These are phyloP conservation scores for Alternaria sp. DNA, from an alignment of 2,329 filamentous ascomycete species.

Conservation along the genomic window DNA sequence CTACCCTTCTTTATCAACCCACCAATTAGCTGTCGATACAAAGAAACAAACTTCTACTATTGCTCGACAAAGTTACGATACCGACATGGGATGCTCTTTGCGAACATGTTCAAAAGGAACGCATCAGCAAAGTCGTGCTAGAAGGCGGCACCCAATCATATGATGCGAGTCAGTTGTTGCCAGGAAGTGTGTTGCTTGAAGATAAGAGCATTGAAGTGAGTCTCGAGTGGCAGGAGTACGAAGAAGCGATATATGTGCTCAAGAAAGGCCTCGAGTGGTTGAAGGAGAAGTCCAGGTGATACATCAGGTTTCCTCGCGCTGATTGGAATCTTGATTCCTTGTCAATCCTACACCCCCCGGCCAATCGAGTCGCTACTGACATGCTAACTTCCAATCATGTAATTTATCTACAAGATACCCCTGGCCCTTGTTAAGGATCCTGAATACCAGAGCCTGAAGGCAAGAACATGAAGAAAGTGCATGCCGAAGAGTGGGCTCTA, in stretches of 20 bases:
- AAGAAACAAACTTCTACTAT: constrained; percentile 8
- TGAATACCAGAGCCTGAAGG: not conserved
- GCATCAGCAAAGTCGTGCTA: constrained; percentile 7
- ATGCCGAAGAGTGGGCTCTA: not conserved
- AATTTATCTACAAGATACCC: constrained; percentile 16
- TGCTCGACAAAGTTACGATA: constrained; percentile 1
- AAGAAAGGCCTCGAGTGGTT: constrained; percentile 10
- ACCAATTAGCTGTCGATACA: constrained; percentile 12
- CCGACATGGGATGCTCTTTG: constrained; percentile 7
- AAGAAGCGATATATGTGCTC: constrained; percentile 2
- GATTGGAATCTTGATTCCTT: not conserved
- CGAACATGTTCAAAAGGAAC: not conserved
- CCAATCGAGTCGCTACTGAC: not conserved
- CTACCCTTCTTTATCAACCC: constrained; percentile 4
- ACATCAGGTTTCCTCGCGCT: not conserved
- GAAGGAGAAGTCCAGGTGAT: constrained; percentile 1
- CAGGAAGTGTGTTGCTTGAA: constrained; percentile 5
- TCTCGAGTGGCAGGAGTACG: constrained; percentile 11
- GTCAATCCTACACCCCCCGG: not conserved
- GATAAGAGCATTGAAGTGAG: constrained; percentile 1
- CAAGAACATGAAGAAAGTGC: not conserved
- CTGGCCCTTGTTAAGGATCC: not conserved
- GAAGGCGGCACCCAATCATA: not conserved
- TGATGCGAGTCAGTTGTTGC: not conserved
- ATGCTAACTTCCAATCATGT: not conserved